phyloP scores from a whole-genome alignment of 2,329 filamentous ascomycete species.

The Lomentospora prolificans region DNA sequence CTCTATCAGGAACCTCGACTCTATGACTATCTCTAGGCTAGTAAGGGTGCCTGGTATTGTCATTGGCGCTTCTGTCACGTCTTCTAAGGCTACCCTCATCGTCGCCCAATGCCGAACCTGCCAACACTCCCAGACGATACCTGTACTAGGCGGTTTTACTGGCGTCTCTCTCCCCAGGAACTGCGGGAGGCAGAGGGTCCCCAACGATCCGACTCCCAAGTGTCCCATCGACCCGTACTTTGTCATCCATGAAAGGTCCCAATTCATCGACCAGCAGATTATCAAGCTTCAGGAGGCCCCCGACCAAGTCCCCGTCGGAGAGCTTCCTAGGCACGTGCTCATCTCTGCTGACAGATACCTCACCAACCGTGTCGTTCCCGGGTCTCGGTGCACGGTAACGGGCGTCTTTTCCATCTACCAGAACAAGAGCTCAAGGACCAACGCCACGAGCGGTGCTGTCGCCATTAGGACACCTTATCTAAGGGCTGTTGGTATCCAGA shows the following conservation, averaged over 20 bases:
- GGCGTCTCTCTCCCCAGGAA: conserved; percentile 74
- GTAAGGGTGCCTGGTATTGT: conserved; percentile 95
- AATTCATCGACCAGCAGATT: conserved; percentile 95
- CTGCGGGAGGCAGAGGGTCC: conserved; percentile 55
- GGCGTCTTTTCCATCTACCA: conserved; percentile 98
- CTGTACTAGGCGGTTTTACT: conserved; percentile 75
- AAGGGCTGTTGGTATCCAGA: conserved; percentile 83
- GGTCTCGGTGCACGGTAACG: conserved; percentile 89
- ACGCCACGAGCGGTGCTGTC: conserved; percentile 65
- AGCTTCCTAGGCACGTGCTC: conserved; percentile 86
- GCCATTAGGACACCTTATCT: conserved; percentile 94
- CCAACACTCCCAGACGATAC: conserved; percentile 58
- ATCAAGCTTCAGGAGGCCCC: conserved; percentile 97
- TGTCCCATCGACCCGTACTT: conserved; percentile 95
- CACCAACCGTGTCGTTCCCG: conserved; percentile 90
- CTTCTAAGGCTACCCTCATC: conserved; percentile 84
- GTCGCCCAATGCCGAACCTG: conserved; percentile 86
- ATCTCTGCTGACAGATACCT: conserved; percentile 95
- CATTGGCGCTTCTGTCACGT: conserved; percentile 92
- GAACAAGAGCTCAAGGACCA: conserved; percentile 75
- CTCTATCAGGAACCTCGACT: conserved; percentile 88
- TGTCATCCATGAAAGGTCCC: conserved; percentile 85
- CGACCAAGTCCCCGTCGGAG: conserved; percentile 93
- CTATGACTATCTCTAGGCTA: conserved; percentile 85
- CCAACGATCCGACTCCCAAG: conserved; percentile 58